These are phyloP conservation scores for Hydrangea macrophylla DNA, from an alignment of 148 eudicot genomes.

Conservation along the genomic window DNA sequence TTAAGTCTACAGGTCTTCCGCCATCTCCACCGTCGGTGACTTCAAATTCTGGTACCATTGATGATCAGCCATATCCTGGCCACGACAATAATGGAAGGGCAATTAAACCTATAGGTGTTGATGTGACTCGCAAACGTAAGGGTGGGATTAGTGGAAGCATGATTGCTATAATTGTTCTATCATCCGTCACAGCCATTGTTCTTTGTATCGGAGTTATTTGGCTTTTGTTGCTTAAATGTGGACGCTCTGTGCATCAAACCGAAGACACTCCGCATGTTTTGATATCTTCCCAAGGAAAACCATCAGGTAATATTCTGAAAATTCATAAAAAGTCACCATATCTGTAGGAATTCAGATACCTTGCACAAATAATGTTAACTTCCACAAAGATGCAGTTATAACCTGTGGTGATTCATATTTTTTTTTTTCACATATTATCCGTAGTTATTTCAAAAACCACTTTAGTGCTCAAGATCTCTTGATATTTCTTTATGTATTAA, in stretches of 20 bases:
- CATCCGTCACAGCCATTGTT: constrained; percentile 63
- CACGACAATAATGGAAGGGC: constrained; percentile 37
- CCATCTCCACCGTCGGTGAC: constrained; percentile 78
- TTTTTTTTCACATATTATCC: background rate
- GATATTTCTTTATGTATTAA: no score
- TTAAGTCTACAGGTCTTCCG: constrained; percentile 65
- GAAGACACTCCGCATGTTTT: constrained; percentile 30
- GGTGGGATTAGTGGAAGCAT: constrained; percentile 31
- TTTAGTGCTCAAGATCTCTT: background rate
- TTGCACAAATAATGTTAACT: constrained; percentile 1
- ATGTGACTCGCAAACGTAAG: constrained; percentile 47
- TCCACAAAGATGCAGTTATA: background rate
- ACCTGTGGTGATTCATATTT: background rate
- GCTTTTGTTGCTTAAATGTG: constrained; percentile 49
- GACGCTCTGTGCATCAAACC: constrained; percentile 23
- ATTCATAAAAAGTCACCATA: background rate
- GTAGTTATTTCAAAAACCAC: background rate
- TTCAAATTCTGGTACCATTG: constrained; percentile 36
- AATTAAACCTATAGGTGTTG: constrained; percentile 73
- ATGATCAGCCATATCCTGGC: constrained; percentile 44
- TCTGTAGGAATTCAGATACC: background rate
- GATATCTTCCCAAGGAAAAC: constrained; percentile 41
- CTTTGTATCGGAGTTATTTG: constrained; percentile 43
- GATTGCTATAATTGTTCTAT: constrained; percentile 50
- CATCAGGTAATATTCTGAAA: constrained; percentile 47